Evolutionary conservation across 2,329 filamentous ascomycete genomes (phyloP).

Genomic region (Clonostachys sp.): DNA sequence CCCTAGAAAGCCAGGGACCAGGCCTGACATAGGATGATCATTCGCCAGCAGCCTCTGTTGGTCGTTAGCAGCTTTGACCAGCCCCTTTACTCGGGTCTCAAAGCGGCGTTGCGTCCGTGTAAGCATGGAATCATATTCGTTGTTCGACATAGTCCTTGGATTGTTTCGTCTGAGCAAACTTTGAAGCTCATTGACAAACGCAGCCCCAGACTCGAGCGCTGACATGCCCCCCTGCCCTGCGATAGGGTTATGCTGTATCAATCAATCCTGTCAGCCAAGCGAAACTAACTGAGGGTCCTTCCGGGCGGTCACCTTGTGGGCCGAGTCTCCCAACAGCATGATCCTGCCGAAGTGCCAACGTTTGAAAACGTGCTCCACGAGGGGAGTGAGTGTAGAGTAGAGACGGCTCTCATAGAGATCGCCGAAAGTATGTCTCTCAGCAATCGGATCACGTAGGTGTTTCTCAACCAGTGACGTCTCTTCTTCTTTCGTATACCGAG

Average conservation of each 20-base stretch:
- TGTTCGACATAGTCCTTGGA: too few species aligned
- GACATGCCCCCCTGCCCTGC: conserved; percentile 14
- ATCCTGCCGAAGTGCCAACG: conserved; percentile 23
- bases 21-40: too few species aligned
- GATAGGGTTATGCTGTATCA: conserved; percentile 12
- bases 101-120: too few species aligned
- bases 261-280: neutral
- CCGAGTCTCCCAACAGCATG: conserved; percentile 21
- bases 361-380: conserved; percentile 22
- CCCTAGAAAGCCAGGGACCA: too few species aligned
- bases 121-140: too few species aligned
- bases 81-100: too few species aligned
- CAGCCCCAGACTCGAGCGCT: conserved; percentile 13
- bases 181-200: conserved; percentile 8
- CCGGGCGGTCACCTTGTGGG: conserved; percentile 19
- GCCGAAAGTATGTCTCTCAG: conserved; percentile 14
- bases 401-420: conserved; percentile 18
- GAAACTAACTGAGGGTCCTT: neutral
- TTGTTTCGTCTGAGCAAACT: too few species aligned
- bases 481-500: conserved; percentile 21
- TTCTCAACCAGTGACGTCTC: conserved; percentile 16
- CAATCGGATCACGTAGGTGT: conserved; percentile 11
- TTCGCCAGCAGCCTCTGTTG: too few species aligned
- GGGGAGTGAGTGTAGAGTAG: conserved; percentile 17
- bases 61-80: too few species aligned